phyloP scores from a whole-genome alignment of 345 rosid species.

The Sapria himalayana region DNA sequence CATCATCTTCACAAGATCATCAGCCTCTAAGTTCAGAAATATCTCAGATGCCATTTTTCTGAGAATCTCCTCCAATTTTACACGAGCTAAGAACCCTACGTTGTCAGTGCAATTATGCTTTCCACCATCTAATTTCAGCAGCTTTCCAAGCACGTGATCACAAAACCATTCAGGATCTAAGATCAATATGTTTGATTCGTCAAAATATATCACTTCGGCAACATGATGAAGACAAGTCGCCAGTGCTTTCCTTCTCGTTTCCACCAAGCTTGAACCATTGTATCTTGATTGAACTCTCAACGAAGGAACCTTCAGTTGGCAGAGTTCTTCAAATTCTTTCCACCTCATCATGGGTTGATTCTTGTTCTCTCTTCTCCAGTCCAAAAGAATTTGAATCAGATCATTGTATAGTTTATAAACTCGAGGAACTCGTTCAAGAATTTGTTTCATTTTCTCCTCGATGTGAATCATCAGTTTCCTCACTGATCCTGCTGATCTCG shows the following conservation, averaged over 20 bases:
- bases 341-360: constrained; percentile 73
- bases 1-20: constrained; percentile 61
- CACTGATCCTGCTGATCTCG: constrained; percentile 69
- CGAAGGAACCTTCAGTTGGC: constrained; percentile 63
- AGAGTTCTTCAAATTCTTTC: constrained; percentile 70
- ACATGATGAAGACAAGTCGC: constrained; percentile 82
- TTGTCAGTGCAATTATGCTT: constrained; percentile 33
- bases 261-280: constrained; percentile 39
- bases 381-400: constrained; percentile 44
- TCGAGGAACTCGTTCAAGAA: constrained; percentile 67
- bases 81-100: constrained; percentile 46
- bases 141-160: constrained; percentile 61
- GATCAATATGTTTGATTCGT: constrained; percentile 47
- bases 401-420: constrained; percentile 87
- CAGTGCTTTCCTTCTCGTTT: constrained; percentile 50
- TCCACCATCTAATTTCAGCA: constrained; percentile 41
- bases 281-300: constrained; percentile 57
- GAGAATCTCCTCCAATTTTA: constrained; percentile 58
- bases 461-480: constrained; percentile 57
- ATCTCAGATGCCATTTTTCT: constrained; percentile 62
- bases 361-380: constrained; percentile 63
- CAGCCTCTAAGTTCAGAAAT: constrained; percentile 48
- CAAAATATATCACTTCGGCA: constrained; percentile 73
- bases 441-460: constrained; percentile 44
- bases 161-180: constrained; percentile 85